Conservation (phyloP, 1,284 basidiomycete species). For the Pyrrhoderma lamaoense region DNA sequence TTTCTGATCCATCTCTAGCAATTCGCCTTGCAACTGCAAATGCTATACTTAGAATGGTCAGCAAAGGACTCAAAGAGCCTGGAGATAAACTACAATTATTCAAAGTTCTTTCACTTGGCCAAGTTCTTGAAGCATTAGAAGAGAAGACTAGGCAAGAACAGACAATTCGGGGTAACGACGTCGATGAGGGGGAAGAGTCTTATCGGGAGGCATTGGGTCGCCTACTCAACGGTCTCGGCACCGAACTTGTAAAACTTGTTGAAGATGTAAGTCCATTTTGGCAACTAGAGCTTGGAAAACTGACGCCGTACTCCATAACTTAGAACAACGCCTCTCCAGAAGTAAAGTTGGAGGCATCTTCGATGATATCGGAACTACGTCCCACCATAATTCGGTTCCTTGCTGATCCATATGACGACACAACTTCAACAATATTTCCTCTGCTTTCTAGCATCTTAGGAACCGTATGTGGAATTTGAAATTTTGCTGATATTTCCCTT, state of each 20-base stretch:
- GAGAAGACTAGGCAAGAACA: constrained; percentile 66
- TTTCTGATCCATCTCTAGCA: constrained; percentile 72
- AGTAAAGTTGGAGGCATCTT: constrained; percentile 58
- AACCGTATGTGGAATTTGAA: constrained; percentile 42
- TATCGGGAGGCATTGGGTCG: constrained; percentile 89
- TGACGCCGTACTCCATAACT: not conserved
- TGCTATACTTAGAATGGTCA: constrained; percentile 75
- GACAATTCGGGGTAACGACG: constrained; percentile 54
- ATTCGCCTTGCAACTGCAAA: constrained; percentile 81
- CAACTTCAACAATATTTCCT: constrained; percentile 77
- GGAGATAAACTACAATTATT: constrained; percentile 87
- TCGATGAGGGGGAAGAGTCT: constrained; percentile 73
- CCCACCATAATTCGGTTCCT: constrained; percentile 86
- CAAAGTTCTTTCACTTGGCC: constrained; percentile 80
- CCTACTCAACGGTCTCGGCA: constrained; percentile 76
- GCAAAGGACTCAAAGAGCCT: constrained; percentile 91
- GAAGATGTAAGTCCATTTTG: constrained; percentile 57
- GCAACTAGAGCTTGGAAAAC: constrained; percentile 6
- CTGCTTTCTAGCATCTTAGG: constrained; percentile 70
- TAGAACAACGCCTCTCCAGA: constrained; percentile 59
- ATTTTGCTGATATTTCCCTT: not conserved
- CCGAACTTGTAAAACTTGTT: constrained; percentile 78
- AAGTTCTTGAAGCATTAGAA: constrained; percentile 76
- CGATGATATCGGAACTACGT: constrained; percentile 62
- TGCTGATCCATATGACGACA: constrained; percentile 84